phyloP scores from a whole-genome alignment of 768 basidiomycete species.

The Russula sp. region DNA sequence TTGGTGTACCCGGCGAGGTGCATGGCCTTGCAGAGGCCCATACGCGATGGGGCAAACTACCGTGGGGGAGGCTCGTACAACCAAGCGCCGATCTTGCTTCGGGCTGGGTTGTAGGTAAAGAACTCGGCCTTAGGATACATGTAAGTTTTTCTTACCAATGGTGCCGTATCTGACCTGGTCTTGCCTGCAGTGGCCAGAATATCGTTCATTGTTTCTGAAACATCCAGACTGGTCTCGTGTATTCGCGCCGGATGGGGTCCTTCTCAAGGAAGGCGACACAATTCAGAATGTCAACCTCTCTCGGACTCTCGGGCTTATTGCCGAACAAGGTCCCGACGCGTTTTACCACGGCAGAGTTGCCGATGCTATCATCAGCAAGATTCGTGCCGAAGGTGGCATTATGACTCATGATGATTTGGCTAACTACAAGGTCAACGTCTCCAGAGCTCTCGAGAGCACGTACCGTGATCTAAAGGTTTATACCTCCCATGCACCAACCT shows the following conservation, averaged over 20 bases:
- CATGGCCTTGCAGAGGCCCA: constrained; percentile 82
- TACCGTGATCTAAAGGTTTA: constrained; percentile 77
- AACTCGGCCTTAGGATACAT: constrained; percentile 66
- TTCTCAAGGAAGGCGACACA: constrained; percentile 67
- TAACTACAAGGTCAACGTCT: constrained; percentile 59
- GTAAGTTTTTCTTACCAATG: constrained; percentile 32
- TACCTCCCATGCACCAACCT: constrained; percentile 78
- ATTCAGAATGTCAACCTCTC: constrained; percentile 72
- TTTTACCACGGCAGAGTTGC: constrained; percentile 91
- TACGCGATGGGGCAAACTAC: constrained; percentile 68
- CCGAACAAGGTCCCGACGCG: constrained; percentile 65
- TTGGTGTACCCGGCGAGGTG: constrained; percentile 90
- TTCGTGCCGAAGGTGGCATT: constrained; percentile 68
- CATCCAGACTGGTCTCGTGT: constrained; percentile 73
- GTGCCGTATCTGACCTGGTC: neutral
- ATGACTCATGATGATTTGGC: constrained; percentile 67
- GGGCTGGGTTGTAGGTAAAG: constrained; percentile 73
- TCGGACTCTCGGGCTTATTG: constrained; percentile 65
- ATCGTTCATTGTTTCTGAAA: constrained; percentile 48
- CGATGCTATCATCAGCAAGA: constrained; percentile 65
- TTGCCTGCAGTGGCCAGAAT: constrained; percentile 29
- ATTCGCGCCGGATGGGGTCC: constrained; percentile 69
- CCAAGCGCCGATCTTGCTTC: constrained; percentile 69
- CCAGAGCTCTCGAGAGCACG: constrained; percentile 66
- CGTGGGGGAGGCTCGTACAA: constrained; percentile 71